Percentiles rank a stretch among this genome's conserved stretches.
Evolutionary conservation across 2,329 filamentous ascomycete species (phyloP).

Genomic region (Remersonia thermophila): DNA sequence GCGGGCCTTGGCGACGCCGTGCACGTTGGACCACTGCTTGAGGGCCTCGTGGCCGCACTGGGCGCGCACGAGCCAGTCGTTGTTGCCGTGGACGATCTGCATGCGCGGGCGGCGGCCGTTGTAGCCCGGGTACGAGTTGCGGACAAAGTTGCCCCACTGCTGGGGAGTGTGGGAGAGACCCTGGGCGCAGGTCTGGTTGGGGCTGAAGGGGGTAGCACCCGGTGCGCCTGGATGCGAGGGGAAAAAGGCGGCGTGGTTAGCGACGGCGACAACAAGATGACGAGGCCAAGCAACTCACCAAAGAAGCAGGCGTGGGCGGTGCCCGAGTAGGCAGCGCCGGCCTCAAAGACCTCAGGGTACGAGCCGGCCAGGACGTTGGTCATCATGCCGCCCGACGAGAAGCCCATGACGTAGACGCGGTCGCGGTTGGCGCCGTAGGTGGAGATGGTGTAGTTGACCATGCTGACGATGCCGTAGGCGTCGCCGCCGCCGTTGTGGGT

Average conservation of each 20-base stretch:
- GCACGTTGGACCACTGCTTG: conserved; percentile 23
- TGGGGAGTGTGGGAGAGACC: conserved; percentile 16
- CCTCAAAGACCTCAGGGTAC: conserved; percentile 23
- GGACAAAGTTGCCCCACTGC: conserved; percentile 19
- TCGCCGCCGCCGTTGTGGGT: conserved; percentile 39
- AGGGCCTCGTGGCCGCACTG: conserved; percentile 17
- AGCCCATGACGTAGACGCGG: conserved; percentile 36
- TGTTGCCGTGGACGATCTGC: conserved; percentile 20
- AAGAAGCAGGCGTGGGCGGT: conserved; percentile 18
- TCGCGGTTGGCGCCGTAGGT: conserved; percentile 33
- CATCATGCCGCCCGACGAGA: conserved; percentile 28
- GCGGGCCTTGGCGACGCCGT: conserved; percentile 14
- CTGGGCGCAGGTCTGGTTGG: conserved; percentile 20
- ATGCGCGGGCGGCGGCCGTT: conserved; percentile 20
- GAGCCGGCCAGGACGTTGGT: conserved; percentile 23
- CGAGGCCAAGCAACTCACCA: too few relatives aligned
- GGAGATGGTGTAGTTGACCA: conserved; percentile 37
- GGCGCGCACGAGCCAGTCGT: conserved; percentile 19
- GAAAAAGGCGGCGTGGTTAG: background rate
- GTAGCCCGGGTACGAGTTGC: conserved; percentile 20
- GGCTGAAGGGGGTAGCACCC: conserved; percentile 12
- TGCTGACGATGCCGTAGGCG: conserved; percentile 36
- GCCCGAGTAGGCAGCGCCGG: conserved; percentile 22
- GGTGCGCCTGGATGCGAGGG: conserved; percentile 9
- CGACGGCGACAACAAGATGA: too few relatives aligned